A percentile compares a stretch with the other conserved stretches of the same genome.
phyloP scores from a whole-genome alignment of 331 rosid species.

The Rosa hybrid region DNA sequence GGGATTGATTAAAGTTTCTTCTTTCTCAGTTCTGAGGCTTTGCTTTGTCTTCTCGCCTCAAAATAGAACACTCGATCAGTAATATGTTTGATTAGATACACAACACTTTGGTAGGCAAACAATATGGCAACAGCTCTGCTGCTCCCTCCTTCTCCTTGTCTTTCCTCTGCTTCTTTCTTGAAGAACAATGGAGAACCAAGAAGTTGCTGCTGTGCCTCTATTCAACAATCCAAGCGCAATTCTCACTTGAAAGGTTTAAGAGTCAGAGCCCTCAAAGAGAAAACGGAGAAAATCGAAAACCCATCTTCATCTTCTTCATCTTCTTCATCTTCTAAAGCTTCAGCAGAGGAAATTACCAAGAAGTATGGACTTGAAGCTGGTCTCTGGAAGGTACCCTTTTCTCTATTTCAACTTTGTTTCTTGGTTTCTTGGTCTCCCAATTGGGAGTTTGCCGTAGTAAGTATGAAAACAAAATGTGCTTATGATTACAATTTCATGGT shows the following conservation, averaged over 20 bases:
- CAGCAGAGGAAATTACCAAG: slow-evolving; percentile 74
- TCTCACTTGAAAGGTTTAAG: slow-evolving; percentile 39
- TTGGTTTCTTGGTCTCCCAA: not conserved
- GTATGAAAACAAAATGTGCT: not conserved
- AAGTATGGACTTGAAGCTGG: slow-evolving; percentile 96
- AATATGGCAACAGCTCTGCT: slow-evolving; percentile 49
- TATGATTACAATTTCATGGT: not conserved
- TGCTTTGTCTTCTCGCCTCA: not conserved
- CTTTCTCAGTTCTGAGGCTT: not conserved
- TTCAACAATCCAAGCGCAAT: slow-evolving; percentile 29
- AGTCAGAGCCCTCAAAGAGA: slow-evolving; percentile 68
- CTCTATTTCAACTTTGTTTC: slow-evolving; percentile 11
- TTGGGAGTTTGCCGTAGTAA: not conserved
- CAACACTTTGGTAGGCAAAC: slow-evolving; percentile 23
- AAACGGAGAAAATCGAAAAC: slow-evolving; percentile 66
- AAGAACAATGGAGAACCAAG: slow-evolving; percentile 25
- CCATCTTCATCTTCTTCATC: slow-evolving; percentile 49
- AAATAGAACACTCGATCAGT: not conserved
- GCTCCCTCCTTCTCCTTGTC: slow-evolving; percentile 37
- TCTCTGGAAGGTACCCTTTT: slow-evolving; percentile 80
- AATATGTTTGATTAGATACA: slow-evolving; percentile 29
- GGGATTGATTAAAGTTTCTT: not conserved
- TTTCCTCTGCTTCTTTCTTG: slow-evolving; percentile 43
- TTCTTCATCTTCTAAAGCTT: slow-evolving; percentile 38
- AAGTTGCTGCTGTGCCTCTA: slow-evolving; percentile 28